Conservation (phyloP, 1,139 yeast genomes). For the Blastobotrys aristatus region DNA sequence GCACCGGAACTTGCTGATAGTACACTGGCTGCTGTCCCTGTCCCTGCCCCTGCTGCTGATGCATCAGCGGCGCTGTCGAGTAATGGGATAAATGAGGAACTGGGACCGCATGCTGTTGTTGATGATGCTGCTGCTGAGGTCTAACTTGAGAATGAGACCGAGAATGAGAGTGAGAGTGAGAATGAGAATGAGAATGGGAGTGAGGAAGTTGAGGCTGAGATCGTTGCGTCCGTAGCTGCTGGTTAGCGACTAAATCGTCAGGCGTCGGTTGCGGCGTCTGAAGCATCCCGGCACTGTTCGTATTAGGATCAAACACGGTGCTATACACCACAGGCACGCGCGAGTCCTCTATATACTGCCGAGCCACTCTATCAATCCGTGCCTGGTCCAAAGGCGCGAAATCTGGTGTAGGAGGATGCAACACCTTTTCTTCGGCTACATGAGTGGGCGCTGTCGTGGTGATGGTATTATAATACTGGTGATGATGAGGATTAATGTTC, state of each 20-base stretch:
- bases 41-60: conserved; percentile 9
- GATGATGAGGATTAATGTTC: background rate
- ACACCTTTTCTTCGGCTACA: conserved; percentile 2
- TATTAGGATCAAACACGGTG: background rate
- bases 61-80: conserved; percentile 2
- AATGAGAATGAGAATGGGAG: no score
- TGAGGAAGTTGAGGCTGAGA: background rate
- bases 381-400: conserved; percentile 7
- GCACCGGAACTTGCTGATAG: background rate
- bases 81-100: background rate
- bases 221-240: conserved; percentile 1
- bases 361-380: conserved; percentile 9
- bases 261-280: conserved; percentile 9
- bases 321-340: conserved; percentile 2
- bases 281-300: background rate
- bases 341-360: conserved; percentile 8
- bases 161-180: no score
- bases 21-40: conserved; percentile 6
- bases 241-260: conserved; percentile 2
- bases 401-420: conserved; percentile 13
- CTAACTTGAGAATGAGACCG: no score
- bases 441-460: background rate
- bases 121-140: background rate
- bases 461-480: background rate
- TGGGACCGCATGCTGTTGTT: conserved; percentile 1